These are phyloP conservation scores for Ophiostoma populinum DNA, from an alignment of 2,329 filamentous ascomycete species.

Conservation along the genomic window DNA sequence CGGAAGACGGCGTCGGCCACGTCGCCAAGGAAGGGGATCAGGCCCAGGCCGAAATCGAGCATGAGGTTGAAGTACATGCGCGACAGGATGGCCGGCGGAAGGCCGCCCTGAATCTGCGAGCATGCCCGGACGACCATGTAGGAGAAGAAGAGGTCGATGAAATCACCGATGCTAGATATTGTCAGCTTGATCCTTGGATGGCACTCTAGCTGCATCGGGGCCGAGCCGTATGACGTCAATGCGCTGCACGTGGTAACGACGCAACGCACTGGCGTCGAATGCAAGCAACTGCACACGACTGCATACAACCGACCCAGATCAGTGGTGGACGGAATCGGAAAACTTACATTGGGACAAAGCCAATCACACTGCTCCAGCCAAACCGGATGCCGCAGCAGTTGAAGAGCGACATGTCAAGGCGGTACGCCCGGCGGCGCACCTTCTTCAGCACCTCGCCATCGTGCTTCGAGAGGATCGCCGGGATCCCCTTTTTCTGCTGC, in stretches of 20 bases:
- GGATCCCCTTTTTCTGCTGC: constrained; percentile 72
- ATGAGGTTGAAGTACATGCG: constrained; percentile 70
- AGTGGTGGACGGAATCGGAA: too few species aligned
- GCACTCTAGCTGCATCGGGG: background rate
- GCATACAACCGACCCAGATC: too few species aligned
- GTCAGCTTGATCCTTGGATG: constrained; percentile 12
- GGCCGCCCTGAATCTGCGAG: constrained; percentile 56
- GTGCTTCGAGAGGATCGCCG: constrained; percentile 64
- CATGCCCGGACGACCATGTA: constrained; percentile 59
- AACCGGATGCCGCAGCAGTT: constrained; percentile 67
- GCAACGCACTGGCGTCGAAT: background rate
- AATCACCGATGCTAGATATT: constrained; percentile 45
- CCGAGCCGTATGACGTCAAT: background rate
- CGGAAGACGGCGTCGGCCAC: constrained; percentile 55
- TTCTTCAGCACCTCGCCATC: constrained; percentile 71
- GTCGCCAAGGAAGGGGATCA: constrained; percentile 64
- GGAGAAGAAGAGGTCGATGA: constrained; percentile 54
- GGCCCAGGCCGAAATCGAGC: constrained; percentile 55
- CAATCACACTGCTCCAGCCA: constrained; percentile 80
- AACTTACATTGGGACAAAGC: constrained; percentile 61
- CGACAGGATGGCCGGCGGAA: constrained; percentile 41
- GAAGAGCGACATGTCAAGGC: constrained; percentile 71
- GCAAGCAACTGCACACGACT: too few species aligned
- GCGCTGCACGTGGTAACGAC: background rate
- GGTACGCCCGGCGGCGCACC: constrained; percentile 72